Evolutionary conservation across 192 early-diverging fungal genomes (phyloP).

Genomic region (Podochytrium sp.): DNA sequence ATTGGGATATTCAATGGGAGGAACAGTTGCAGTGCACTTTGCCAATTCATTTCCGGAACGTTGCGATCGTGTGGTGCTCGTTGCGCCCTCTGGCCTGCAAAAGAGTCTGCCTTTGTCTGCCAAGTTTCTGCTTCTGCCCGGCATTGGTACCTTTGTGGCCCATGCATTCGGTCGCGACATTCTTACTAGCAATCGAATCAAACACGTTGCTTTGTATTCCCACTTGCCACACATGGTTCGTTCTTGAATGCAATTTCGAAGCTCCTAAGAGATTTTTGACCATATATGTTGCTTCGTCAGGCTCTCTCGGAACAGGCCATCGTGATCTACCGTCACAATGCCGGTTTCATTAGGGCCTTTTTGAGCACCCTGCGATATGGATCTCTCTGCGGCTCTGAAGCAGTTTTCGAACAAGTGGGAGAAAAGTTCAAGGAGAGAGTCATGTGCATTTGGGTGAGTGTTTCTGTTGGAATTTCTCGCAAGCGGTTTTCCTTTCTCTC

Average conservation of each 20-base stretch:
- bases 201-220: too few relatives aligned
- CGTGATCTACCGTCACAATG: too few relatives aligned
- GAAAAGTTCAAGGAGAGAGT: background rate
- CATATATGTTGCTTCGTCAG: too few relatives aligned
- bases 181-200: background rate
- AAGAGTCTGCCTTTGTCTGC: background rate
- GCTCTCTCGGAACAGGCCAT: too few relatives aligned
- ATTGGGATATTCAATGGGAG: conserved; percentile 13
- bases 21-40: conserved; percentile 8
- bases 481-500: too few relatives aligned
- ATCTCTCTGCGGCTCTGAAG: background rate
- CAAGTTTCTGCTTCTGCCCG: background rate
- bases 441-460: conserved; percentile 22
- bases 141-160: background rate
- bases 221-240: background rate
- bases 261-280: too few relatives aligned
- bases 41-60: background rate
- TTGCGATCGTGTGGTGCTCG: background rate
- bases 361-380: too few relatives aligned
- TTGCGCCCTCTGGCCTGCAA: conserved; percentile 17
- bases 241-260: background rate
- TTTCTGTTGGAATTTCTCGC: too few relatives aligned
- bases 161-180: background rate
- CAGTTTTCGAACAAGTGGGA: background rate
- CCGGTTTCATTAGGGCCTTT: too few relatives aligned